phyloP scores from a whole-genome alignment of 768 basidiomycete genomes.

The Hericium erinaceus region DNA sequence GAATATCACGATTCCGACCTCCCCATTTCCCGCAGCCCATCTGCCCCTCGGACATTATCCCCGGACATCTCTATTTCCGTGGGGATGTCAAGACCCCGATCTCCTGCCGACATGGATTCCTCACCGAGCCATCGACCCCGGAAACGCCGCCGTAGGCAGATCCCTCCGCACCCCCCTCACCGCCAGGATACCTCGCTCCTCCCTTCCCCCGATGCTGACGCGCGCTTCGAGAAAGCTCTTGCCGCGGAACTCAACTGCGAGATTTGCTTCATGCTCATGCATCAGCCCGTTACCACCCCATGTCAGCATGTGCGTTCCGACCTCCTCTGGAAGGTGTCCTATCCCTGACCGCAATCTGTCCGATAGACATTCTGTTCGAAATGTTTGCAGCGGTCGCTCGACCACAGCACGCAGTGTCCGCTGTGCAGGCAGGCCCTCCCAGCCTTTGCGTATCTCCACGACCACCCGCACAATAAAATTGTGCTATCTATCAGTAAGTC shows the following conservation, averaged over 20 bases:
- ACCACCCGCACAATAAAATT: conserved; percentile 66
- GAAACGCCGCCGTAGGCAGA: conserved; percentile 20
- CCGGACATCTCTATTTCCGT: neutral
- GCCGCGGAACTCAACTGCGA: conserved; percentile 74
- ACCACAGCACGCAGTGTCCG: conserved; percentile 77
- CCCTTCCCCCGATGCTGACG: conserved; percentile 19
- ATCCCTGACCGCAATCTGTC: conserved; percentile 8
- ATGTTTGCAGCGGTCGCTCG: conserved; percentile 85
- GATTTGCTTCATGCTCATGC: conserved; percentile 80
- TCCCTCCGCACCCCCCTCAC: conserved; percentile 19
- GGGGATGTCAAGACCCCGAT: conserved; percentile 1
- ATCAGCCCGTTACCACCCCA: conserved; percentile 84
- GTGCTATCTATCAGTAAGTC: conserved; percentile 56
- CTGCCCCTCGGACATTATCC: neutral
- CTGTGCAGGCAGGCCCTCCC: conserved; percentile 79
- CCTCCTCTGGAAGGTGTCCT: conserved; percentile 1
- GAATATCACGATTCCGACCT: neutral
- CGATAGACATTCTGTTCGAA: conserved; percentile 79
- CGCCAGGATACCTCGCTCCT: conserved; percentile 13
- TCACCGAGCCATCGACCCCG: conserved; percentile 19
- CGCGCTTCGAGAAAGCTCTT: conserved; percentile 51
- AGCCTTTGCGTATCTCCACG: conserved; percentile 67
- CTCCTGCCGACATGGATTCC: conserved; percentile 1
- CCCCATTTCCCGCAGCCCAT: neutral
- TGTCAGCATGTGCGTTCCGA: conserved; percentile 78